Base-by-base conservation (phyloP, 164 flowering plant species). In the Aristolochia contorta region DNA sequence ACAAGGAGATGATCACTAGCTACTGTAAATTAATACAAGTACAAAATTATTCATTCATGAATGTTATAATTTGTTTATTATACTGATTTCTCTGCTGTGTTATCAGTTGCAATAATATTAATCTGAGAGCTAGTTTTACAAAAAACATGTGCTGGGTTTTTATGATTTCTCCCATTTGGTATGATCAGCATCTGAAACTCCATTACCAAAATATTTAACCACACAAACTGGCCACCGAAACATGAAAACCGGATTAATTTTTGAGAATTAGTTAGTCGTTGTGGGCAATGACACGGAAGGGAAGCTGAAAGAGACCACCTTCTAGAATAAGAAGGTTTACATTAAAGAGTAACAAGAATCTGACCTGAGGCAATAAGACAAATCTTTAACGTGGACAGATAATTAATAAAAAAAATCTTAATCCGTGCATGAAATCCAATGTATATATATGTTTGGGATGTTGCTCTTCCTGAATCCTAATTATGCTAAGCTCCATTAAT, bases 291-390 rank as follows among this genome's bases (percentile, higher is more conserved):
- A 58, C 56, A 54, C 27, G 56, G 15, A 55, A 64, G 37, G n/a
- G 12, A 25, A 24, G 54, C 14, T 49, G 57, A 69, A 59, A 48
- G 48, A 6, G 52, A 64, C 57, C 47, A 30, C n/a, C 51, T 53
- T 65, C 63, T 47, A 18, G 65, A 60, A 32, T 21, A 32, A 67
- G 65, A 67, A 61, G 65, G 65, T 21, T 0, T 25, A 15, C 51
- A 19, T 37, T n/a, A 25, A 41, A 22, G 20, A 45, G 43, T 37
- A 41, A 51, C 41, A 22, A 55, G 24, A 50, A 52, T 65, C 66
- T 71, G 61, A 62, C 67, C 63, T 62, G 62, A 50, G 62, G 54
- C 33, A 61, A 49, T 21, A 37, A 15, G 65, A 67, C 51, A 56
- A 61, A 18, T 15, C 27, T 16, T 57, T 47, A 15, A 57, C 62